These are phyloP conservation scores for Arthrobotrys musiformis DNA, from an alignment of 2,329 filamentous ascomycete genomes.

Conservation along the genomic window DNA sequence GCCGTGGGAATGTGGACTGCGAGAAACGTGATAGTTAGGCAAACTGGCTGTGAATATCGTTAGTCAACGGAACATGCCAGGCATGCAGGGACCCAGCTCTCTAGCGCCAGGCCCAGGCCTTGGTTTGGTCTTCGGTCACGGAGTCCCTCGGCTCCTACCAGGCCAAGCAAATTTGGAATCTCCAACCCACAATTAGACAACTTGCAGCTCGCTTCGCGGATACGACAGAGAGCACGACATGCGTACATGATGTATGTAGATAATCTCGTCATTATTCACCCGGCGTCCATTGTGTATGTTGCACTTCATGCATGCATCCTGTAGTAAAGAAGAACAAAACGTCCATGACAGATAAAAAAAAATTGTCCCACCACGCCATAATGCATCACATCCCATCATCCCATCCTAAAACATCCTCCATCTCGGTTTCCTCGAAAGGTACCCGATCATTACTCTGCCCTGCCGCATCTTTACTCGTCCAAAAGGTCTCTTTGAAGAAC, in stretches of 20 bases:
- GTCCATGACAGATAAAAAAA: not conserved
- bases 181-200: not conserved
- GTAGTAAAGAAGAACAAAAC: not conserved
- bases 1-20: not conserved
- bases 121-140: slow-evolving; percentile 19
- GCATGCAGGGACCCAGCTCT: slow-evolving; percentile 23
- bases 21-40: not conserved
- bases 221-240: slow-evolving; percentile 5
- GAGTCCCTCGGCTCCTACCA: slow-evolving; percentile 8
- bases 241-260: not conserved
- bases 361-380: not conserved
- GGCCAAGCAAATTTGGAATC: slow-evolving; percentile 22
- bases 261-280: not conserved
- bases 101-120: slow-evolving; percentile 21
- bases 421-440: not conserved
- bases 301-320: not conserved
- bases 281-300: not conserved
- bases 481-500: slow-evolving; percentile 37
- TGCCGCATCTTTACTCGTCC: not conserved
- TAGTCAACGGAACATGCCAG: slow-evolving; percentile 12
- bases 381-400: not conserved
- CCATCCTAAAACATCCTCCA: not conserved
- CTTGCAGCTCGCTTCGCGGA: slow-evolving; percentile 9
- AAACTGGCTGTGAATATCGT: not conserved
- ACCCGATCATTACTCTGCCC: not conserved